A percentile compares a stretch with the other conserved stretches of the same genome.
Evolutionary conservation across 352 stramenopile genomes (phyloP).

Genomic region (Pythium plurisporium): DNA sequence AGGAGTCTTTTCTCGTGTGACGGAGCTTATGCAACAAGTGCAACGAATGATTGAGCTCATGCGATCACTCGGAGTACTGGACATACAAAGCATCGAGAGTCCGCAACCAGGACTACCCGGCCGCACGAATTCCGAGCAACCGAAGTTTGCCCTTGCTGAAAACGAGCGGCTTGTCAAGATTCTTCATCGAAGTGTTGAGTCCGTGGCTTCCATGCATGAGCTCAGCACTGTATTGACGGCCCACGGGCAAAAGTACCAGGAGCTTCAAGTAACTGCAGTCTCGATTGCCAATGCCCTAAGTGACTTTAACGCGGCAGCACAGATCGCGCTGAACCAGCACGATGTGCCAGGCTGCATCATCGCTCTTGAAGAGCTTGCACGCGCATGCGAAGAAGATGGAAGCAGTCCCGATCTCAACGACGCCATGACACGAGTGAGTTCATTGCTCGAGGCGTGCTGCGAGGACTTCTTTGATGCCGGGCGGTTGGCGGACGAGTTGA

Average conservation of each 20-base stretch:
- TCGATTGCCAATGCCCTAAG: neutral
- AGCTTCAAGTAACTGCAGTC: neutral
- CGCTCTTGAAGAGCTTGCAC: neutral
- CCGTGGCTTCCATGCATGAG: conserved; percentile 39
- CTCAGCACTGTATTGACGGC: conserved; percentile 47
- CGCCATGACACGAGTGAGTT: conserved; percentile 18
- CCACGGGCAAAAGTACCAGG: conserved; percentile 27
- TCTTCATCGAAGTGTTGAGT: conserved; percentile 63
- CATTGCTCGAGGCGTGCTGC: conserved; percentile 43
- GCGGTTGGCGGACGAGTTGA: conserved; percentile 54
- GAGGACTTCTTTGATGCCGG: conserved; percentile 67
- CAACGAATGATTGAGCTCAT: neutral
- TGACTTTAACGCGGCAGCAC: neutral
- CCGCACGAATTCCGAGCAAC: neutral
- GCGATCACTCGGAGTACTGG: neutral
- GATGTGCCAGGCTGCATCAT: neutral
- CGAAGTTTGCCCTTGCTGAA: conserved; percentile 57
- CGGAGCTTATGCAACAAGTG: neutral
- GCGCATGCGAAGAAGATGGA: neutral
- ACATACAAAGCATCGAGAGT: neutral
- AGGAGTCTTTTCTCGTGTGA: neutral
- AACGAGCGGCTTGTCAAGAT: conserved; percentile 74
- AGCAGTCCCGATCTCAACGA: neutral
- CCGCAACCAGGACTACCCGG: neutral
- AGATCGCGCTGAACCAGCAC: neutral